These are phyloP conservation scores for Yamadazyma takamatsuzukensis DNA, from an alignment of 805 yeast genomes.

Conservation along the genomic window DNA sequence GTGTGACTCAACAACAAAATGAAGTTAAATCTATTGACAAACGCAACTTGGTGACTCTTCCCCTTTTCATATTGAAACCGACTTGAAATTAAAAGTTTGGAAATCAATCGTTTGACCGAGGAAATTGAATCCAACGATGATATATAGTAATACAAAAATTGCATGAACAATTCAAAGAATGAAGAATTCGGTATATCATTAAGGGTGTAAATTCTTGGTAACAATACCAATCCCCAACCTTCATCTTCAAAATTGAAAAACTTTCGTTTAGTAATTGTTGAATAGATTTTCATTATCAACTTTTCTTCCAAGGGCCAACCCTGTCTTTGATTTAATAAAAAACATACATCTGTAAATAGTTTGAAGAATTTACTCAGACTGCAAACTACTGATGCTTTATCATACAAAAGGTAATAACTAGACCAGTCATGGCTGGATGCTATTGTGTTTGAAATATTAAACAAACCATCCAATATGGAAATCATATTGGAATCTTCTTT, in stretches of 20 bases:
- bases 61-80: constrained; percentile 27
- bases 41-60: constrained; percentile 26
- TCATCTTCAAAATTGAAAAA: constrained; percentile 39
- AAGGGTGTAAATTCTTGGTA: constrained; percentile 15
- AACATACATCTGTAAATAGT: constrained; percentile 26
- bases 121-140: constrained; percentile 20
- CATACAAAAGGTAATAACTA: constrained; percentile 20
- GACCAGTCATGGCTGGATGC: constrained; percentile 19
- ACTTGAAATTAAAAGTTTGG: constrained; percentile 37
- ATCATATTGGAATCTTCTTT: constrained; percentile 3
- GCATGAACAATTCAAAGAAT: constrained; percentile 34
- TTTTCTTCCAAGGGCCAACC: constrained; percentile 21
- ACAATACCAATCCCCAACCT: constrained; percentile 17
- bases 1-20: constrained; percentile 30
- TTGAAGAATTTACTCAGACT: constrained; percentile 18
- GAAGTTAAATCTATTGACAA: constrained; percentile 35
- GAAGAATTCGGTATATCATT: constrained; percentile 25
- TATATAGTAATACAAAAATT: constrained; percentile 29
- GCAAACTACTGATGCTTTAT: constrained; percentile 10
- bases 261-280: constrained; percentile 25
- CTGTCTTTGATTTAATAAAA: constrained; percentile 18
- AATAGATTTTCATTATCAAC: constrained; percentile 26
- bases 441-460: constrained; percentile 7
- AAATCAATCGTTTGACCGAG: constrained; percentile 25
- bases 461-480: constrained; percentile 7